phyloP scores from a whole-genome alignment of 2,329 filamentous ascomycete genomes.

The Fusarium cyanostomum region DNA sequence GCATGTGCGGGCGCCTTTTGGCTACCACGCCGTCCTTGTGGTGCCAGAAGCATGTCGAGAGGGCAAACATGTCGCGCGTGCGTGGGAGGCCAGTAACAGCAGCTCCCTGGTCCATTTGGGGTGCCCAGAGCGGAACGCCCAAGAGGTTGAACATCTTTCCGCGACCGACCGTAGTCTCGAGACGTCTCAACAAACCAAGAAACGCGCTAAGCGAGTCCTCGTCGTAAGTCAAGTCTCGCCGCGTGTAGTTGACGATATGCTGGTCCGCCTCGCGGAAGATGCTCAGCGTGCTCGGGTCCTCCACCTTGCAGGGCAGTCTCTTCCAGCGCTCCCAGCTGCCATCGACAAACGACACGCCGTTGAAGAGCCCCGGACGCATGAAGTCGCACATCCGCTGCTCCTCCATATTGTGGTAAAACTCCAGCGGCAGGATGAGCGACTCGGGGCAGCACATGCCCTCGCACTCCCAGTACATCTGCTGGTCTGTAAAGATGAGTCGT shows the following conservation, averaged over 20 bases:
- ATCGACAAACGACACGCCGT: constrained; percentile 48
- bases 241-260: constrained; percentile 47
- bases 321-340: constrained; percentile 51
- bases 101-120: constrained; percentile 23
- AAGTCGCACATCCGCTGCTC: constrained; percentile 50
- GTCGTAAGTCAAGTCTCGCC: constrained; percentile 43
- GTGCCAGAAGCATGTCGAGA: constrained; percentile 51
- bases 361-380: constrained; percentile 48
- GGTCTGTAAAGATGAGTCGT: constrained; percentile 51
- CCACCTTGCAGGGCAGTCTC: constrained; percentile 40
- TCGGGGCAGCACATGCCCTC: constrained; percentile 51
- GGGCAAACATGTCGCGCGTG: constrained; percentile 47
- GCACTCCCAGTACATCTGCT: constrained; percentile 54
- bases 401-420: constrained; percentile 46
- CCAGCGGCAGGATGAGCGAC: constrained; percentile 45
- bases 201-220: constrained; percentile 49
- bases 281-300: constrained; percentile 48
- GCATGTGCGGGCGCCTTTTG: constrained; percentile 44
- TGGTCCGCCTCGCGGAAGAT: constrained; percentile 49
- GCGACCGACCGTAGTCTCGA: constrained; percentile 45
- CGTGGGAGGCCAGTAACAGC: constrained; percentile 34
- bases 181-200: constrained; percentile 44
- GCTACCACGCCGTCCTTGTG: constrained; percentile 43
- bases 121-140: constrained; percentile 48
- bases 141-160: constrained; percentile 46